Evolutionary conservation across 2,329 filamentous ascomycete species (phyloP).

Genomic region (Hymenoscyphus repandus): DNA sequence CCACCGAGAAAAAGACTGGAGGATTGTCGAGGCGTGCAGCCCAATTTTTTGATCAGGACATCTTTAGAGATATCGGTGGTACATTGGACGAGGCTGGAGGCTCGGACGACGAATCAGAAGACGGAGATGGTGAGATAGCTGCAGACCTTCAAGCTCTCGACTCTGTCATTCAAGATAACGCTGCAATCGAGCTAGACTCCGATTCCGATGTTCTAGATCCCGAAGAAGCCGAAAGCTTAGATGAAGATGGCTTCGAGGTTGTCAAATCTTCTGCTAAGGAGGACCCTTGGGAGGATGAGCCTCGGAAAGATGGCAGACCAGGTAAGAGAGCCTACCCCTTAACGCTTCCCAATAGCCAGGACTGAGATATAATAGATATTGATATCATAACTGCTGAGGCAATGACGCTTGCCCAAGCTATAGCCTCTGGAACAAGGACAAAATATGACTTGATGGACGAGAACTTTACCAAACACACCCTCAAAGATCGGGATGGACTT

Average conservation of each 20-base stretch:
- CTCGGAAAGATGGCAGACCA: slow-evolving; percentile 56
- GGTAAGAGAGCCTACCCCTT: slow-evolving; percentile 39
- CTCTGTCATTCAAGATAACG: slow-evolving; percentile 31
- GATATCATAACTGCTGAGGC: slow-evolving; percentile 99
- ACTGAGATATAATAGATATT: slow-evolving; percentile 57
- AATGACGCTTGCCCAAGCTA: slow-evolving; percentile 91
- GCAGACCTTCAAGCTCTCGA: slow-evolving; percentile 33
- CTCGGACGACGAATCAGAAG: slow-evolving; percentile 33
- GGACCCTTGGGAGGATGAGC: slow-evolving; percentile 62
- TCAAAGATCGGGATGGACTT: slow-evolving; percentile 85
- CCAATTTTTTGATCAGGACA: slow-evolving; percentile 89
- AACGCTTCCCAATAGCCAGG: background rate
- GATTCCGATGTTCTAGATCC: slow-evolving; percentile 23
- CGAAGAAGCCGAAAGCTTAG: slow-evolving; percentile 22
- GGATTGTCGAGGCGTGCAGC: slow-evolving; percentile 80
- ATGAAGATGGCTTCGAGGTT: slow-evolving; percentile 55
- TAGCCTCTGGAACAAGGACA: slow-evolving; percentile 80
- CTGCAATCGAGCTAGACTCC: slow-evolving; percentile 28
- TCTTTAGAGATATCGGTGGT: slow-evolving; percentile 79
- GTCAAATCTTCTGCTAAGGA: slow-evolving; percentile 49
- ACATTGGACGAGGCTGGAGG: slow-evolving; percentile 52
- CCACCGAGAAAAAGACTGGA: slow-evolving; percentile 41
- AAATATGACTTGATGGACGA: slow-evolving; percentile 81
- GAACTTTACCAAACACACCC: slow-evolving; percentile 85
- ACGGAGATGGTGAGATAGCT: slow-evolving; percentile 38